Evolutionary conservation across 2,329 filamentous ascomycete species (phyloP).

Genomic region (Talaromyces sp.): DNA sequence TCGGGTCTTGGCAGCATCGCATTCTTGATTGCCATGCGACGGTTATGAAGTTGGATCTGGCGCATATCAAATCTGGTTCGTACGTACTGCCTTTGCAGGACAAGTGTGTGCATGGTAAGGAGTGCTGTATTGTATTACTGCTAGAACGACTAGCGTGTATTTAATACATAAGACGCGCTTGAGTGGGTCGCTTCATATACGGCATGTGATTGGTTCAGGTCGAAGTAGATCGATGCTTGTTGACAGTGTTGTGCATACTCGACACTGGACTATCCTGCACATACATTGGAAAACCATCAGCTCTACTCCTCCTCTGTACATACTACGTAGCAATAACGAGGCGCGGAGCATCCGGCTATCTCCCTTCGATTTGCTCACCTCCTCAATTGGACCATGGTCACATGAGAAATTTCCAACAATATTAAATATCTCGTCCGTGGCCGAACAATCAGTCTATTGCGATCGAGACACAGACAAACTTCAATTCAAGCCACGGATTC

Average conservation of each 20-base stretch:
- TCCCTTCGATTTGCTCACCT: not conserved
- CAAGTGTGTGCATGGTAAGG: not conserved
- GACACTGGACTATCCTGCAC: not conserved
- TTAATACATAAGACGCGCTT: not conserved
- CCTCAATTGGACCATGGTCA: not conserved
- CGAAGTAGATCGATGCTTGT: not conserved
- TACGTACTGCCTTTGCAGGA: not conserved
- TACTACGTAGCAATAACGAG: not conserved
- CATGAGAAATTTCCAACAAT: not conserved
- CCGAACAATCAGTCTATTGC: not conserved
- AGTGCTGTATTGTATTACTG: not conserved
- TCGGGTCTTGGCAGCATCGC: not conserved
- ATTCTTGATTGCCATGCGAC: not conserved
- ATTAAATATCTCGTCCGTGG: not conserved
- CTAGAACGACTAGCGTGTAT: not conserved
- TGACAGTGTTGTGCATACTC: not conserved
- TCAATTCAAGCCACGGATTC: not conserved
- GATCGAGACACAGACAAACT: not conserved
- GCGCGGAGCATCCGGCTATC: not conserved
- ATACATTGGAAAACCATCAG: not conserved
- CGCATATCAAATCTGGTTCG: not conserved
- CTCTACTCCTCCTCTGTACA: not conserved
- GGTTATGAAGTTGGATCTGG: not conserved
- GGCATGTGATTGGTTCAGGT: not conserved
- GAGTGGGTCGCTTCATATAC: not conserved